These are phyloP conservation scores for Cicer arietinum DNA, from an alignment of 306 rosid species.

Conservation along the genomic window DNA sequence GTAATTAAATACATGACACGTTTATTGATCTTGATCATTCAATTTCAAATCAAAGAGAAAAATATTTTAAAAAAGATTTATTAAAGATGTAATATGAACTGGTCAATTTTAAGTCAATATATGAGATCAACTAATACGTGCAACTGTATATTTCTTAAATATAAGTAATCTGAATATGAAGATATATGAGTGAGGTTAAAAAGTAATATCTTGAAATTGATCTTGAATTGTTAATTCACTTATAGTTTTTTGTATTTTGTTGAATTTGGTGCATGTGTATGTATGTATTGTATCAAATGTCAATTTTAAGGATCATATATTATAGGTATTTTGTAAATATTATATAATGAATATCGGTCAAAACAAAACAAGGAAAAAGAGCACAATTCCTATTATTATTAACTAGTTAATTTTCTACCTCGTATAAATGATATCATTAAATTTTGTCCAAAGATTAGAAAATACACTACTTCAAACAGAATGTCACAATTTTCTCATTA, in stretches of 20 bases:
- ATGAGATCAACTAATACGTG: neutral
- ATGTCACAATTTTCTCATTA: neutral
- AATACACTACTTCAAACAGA: neutral
- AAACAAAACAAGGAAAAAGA: slow-evolving; percentile 39
- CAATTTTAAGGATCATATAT: slow-evolving; percentile 1
- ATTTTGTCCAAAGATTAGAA: neutral
- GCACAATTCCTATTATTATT: neutral
- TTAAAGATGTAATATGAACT: neutral
- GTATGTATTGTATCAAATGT: slow-evolving; percentile 17
- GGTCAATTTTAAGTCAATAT: neutral
- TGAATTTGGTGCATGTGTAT: neutral
- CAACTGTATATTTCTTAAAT: neutral
- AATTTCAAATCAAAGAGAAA: neutral
- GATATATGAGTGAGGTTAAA: neutral
- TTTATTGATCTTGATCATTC: neutral
- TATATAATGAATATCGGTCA: slow-evolving; percentile 18
- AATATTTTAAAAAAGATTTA: neutral
- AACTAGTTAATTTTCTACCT: slow-evolving; percentile 19
- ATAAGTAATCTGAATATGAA: no score
- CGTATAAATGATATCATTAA: neutral
- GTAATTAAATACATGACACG: neutral
- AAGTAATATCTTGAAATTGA: neutral
- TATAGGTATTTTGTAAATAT: neutral
- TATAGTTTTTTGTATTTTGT: neutral
- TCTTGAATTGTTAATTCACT: neutral